Conservation (phyloP, 163 green algal species). For the Scenedesmus sp. region DNA sequence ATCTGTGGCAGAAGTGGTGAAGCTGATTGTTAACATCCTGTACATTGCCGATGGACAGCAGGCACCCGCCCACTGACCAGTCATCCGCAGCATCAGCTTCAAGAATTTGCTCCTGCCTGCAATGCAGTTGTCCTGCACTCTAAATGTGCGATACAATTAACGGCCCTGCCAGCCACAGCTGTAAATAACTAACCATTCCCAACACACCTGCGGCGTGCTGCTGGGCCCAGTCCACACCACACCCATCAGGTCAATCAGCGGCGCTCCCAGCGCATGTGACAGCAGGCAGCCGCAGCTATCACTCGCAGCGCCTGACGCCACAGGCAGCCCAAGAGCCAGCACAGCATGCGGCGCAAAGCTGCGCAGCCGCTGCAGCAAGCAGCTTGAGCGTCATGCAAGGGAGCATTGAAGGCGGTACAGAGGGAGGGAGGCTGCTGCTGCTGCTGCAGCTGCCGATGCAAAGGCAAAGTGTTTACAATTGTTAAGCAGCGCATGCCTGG, state of each 20-base stretch:
- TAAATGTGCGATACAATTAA: not conserved
- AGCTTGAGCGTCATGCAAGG: not conserved
- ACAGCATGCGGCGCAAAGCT: not conserved
- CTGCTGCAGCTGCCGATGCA: not conserved
- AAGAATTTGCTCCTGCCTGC: too few species aligned
- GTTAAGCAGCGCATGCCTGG: not conserved
- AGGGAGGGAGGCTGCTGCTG: too few species aligned
- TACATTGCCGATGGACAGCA: too few species aligned
- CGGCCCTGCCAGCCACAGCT: not conserved
- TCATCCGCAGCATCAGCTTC: too few species aligned
- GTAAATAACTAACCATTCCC: not conserved
- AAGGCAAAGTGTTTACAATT: not conserved
- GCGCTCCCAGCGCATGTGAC: not conserved
- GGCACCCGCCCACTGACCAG: too few species aligned
- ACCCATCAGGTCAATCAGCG: not conserved
- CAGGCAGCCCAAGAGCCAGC: not conserved
- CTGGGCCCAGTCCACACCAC: not conserved
- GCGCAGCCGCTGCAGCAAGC: not conserved
- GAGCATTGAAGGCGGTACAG: not conserved
- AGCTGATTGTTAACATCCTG: too few species aligned
- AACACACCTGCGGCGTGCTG: slow-evolving; percentile 1
- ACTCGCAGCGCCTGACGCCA: not conserved
- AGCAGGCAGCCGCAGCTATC: slow-evolving; percentile 24
- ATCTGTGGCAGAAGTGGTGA: not conserved
- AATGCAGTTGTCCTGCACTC: too few species aligned